phyloP scores from a whole-genome alignment of 2,329 filamentous ascomycete species.

The Dactylellina parvicollis region DNA sequence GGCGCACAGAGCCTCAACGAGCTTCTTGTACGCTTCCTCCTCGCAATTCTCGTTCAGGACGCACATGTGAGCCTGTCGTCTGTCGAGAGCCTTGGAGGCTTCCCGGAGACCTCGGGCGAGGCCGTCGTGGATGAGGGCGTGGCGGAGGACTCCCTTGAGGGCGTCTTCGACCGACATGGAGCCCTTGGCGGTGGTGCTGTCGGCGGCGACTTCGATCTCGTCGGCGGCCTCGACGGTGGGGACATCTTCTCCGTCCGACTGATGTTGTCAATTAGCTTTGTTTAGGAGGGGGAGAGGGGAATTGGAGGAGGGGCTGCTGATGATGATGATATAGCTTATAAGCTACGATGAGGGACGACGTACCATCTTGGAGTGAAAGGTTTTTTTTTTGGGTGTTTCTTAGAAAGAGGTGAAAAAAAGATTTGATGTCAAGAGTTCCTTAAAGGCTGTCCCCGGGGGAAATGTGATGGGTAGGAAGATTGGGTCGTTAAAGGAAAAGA shows the following conservation, averaged over 20 bases:
- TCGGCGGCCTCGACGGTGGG: constrained; percentile 75
- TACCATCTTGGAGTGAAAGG: constrained; percentile 43
- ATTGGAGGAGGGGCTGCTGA: background rate
- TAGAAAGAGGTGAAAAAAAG: background rate
- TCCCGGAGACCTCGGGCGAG: constrained; percentile 98
- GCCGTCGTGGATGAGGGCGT: constrained; percentile 99
- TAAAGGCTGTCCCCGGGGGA: constrained; percentile 53
- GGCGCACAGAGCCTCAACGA: constrained; percentile 96
- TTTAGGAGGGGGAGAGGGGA: background rate
- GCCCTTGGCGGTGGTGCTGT: constrained; percentile 79
- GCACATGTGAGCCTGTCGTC: constrained; percentile 99
- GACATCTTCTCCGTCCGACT: constrained; percentile 99
- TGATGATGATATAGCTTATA: background rate
- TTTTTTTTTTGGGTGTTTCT: constrained; percentile 16
- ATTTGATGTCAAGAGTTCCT: constrained; percentile 54
- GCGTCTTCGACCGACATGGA: constrained; percentile 99
- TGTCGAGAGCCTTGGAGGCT: constrained; percentile 97
- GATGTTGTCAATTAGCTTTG: constrained; percentile 32
- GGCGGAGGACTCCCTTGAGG: constrained; percentile 98
- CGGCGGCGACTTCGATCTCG: constrained; percentile 96
- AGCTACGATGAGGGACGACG: background rate
- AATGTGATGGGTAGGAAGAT: background rate
- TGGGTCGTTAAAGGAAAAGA: background rate
- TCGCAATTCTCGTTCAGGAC: constrained; percentile 99
- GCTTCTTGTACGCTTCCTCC: constrained; percentile 99